Evolutionary conservation across 2,329 filamentous ascomycete genomes (phyloP), one percentile per base, ranked within the genome.

Genomic region (Ceratocystis lukuohia): DNA sequence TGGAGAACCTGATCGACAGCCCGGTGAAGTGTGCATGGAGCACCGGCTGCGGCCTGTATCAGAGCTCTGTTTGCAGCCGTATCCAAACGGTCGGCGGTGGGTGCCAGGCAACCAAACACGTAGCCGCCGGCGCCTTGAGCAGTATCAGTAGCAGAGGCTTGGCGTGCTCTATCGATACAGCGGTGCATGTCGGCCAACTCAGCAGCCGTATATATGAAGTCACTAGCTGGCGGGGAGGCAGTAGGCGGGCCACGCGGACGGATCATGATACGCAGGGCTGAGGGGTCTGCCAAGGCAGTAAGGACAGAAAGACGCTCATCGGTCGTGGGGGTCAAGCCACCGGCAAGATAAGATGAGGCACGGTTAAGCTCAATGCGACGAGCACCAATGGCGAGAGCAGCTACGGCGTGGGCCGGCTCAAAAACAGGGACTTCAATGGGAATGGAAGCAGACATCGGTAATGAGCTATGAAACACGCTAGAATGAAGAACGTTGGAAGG

Each of bases 361-460:
- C 77, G 77, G 71, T 84, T 84, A 70, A 85, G 76, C 71, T 85
- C 82, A 62, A 84, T 73, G 53, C 82, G 79, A 2, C 75, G 72
- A 62, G 78, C 80, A 41, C 80, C 80, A n/a, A 75, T 72, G 53
- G 77, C 73, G 7, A 80, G 79, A 8, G 70, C 68, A 45, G 73
- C 69, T 48, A 33, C 46, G 44, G 78, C 80, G 4, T 75, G 74
- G 12, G 69, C 68, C 28, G 76, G 71, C 50, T 79, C 79, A 72
- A 84, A 85, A 70, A 82, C 77, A 66, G 82, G 81, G 56, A 84
- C 75, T 70, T 85, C 82, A 20, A 84, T 77, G 17, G 73, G 48
- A 45, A 67, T 48, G 25, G 46, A 28, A 12, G 62, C 4, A 5
- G 74, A 69, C 71, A 71, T 64, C 61, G 67, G 3, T 28, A 15